Evolutionary conservation across 306 rosid species (phyloP), one percentile per base, ranked within the genome.

Genomic region (Vigna hirtella): DNA sequence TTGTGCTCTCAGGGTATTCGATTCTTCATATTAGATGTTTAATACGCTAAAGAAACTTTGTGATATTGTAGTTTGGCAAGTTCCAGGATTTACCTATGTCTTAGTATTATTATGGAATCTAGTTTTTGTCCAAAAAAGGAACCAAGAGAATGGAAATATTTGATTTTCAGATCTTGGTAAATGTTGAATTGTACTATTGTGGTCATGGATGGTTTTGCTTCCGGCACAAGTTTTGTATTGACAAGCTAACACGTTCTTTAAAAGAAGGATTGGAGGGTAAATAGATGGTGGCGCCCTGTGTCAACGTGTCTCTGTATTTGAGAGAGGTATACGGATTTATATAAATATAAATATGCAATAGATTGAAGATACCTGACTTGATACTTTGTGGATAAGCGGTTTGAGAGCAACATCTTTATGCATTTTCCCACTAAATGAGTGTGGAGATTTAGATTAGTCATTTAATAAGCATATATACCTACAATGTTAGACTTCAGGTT

Each of bases 331-430:
- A 38, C 9, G 16, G 9, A 36, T 22, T 42, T 51, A 2, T 45
- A 26, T 18, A 17, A 51, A 51, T 50, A 51, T 17, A 52, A 52
- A 55, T 18, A 4, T 55, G 22, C 1, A 1, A 57, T 55, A 57
- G 55, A 13, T 70, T 68, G 64, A 13, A 70, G 71, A 61, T 45
- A 56, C 30, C 43, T 26, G 30, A 17, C 20, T 73, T 55, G 43
- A 73, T 80, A 36, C 45, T 49, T 11, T 68, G 48, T 47, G 40
- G 22, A 67, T 11, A 36, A 40, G 20, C 47, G 3, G 68, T 34
- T 30, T n/a, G 4, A 13, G 49, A 66, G 74, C 14, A 18, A 55
- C 18, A 13, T 63, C 28, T 74, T 24, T 71, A 8, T 38, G 28
- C 16, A 2, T 48, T 40, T 61, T 28, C 59, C 36, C 43, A 24